Base-by-base conservation (phyloP, 2,329 filamentous ascomycete genomes). In the Trichoderma koningii region DNA sequence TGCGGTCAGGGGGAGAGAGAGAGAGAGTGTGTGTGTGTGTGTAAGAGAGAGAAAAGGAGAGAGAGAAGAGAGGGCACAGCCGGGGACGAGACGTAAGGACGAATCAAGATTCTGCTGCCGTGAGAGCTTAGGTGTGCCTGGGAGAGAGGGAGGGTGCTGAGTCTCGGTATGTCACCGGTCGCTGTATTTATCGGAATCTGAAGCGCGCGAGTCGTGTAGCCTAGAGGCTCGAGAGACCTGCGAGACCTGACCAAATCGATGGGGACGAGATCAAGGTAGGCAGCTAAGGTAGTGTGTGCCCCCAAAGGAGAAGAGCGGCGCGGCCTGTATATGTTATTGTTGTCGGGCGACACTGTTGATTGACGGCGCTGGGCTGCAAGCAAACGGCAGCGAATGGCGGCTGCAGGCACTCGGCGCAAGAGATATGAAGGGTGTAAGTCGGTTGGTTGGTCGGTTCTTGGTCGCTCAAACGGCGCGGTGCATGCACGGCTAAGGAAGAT, bases 371-470 rank as follows among this genome's bases (percentile, higher is more conserved):
- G 47, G 15, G 26, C 28, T 15, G 17, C 26, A 34, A 34, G 48
- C 59, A 66, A 66, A 57, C 64, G 34, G 64, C 64, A 63, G 64
- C 51, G 52, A 63, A 61, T 52, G 59, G 41, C 48, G 48, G 44
- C 26, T 47, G 42, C 28, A 34, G 44, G 28, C 42, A 34, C 42
- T 59, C n/a, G 55, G 55, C 21, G 55, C 38, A n/a, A 53, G 55
- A 55, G 59, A 55, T 30, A 51, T 15, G 34, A 47, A 66, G 63
- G 64, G 68, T 69, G 64, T 69, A 69, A 69, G 67, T 68, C 66
- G 44, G 68, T 65, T 69, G 64, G 64, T 63, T 51, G 61, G 59
- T 51, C 57, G 59, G 34, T 55, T 53, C 48, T 51, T 47, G 59
- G 59, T 63, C 48, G 23, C 59, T 55, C 59, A 63, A 55, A 38